A percentile compares a stretch with the other conserved stretches of the same genome.
phyloP scores from a whole-genome alignment of 1,284 basidiomycete species.

The Puccinia brachypodii region DNA sequence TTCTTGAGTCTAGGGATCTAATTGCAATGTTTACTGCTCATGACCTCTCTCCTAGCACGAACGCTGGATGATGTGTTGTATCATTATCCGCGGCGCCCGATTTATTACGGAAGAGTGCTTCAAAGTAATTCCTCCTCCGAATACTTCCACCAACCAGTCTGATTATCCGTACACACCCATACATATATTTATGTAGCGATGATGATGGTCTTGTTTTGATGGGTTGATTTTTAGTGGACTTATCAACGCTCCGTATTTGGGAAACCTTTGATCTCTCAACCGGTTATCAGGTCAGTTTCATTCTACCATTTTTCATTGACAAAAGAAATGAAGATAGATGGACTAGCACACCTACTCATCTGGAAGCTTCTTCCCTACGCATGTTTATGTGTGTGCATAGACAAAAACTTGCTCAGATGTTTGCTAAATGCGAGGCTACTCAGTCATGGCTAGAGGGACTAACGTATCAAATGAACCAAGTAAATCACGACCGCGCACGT shows the following conservation, averaged over 20 bases:
- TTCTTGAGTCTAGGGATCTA: conserved; percentile 24
- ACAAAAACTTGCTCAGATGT: conserved; percentile 71
- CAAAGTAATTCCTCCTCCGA: conserved; percentile 60
- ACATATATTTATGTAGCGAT: conserved; percentile 16
- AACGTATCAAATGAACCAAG: conserved; percentile 87
- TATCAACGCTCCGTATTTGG: conserved; percentile 80
- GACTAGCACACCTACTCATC: background rate
- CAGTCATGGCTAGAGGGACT: conserved; percentile 87
- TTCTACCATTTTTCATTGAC: background rate
- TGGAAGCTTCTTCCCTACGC: background rate
- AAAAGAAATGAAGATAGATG: no score
- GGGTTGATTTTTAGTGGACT: conserved; percentile 62
- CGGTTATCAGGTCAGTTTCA: conserved; percentile 68
- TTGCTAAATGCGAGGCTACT: conserved; percentile 74
- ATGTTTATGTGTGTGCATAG: conserved; percentile 1
- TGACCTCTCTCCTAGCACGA: conserved; percentile 55
- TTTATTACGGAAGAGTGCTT: conserved; percentile 70
- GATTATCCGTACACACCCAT: no score
- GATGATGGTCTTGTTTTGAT: conserved; percentile 50
- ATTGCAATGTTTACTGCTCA: conserved; percentile 27
- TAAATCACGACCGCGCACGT: conserved; percentile 56
- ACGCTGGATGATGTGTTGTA: conserved; percentile 69
- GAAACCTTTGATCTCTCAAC: conserved; percentile 75
- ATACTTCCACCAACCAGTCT: conserved; percentile 58
- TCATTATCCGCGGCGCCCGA: conserved; percentile 70